phyloP scores from a whole-genome alignment of 345 rosid genomes.

The Camelina hispida region DNA sequence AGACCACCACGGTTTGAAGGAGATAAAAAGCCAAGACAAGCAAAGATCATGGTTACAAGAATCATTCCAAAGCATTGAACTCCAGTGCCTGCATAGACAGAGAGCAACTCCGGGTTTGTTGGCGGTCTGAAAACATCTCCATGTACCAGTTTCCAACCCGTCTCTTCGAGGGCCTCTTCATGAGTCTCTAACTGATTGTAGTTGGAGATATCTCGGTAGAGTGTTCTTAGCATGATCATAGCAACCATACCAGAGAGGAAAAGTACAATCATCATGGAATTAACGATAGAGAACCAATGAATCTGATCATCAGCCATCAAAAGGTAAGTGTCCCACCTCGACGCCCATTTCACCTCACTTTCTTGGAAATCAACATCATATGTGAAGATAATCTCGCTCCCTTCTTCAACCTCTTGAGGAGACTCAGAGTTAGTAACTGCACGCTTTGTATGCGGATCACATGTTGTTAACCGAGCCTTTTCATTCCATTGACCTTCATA shows the following conservation, averaged over 20 bases:
- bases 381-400: constrained; percentile 75
- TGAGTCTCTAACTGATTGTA: constrained; percentile 95
- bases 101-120: constrained; percentile 67
- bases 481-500: constrained; percentile 78
- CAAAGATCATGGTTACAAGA: constrained; percentile 89
- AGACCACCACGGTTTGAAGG: constrained; percentile 94
- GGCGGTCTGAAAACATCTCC: constrained; percentile 96
- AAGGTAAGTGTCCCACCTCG: constrained; percentile 95
- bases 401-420: constrained; percentile 86
- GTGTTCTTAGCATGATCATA: constrained; percentile 94
- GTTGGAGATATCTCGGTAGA: constrained; percentile 87
- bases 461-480: constrained; percentile 68
- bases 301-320: constrained; percentile 94
- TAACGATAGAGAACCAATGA: constrained; percentile 94
- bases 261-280: constrained; percentile 92
- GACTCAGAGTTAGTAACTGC: constrained; percentile 75
- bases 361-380: constrained; percentile 89
- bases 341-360: constrained; percentile 95
- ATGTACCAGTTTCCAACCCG: constrained; percentile 94
- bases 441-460: constrained; percentile 88
- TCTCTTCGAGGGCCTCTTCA: constrained; percentile 94
- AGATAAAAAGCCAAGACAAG: constrained; percentile 86
- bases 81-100: constrained; percentile 88
- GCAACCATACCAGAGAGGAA: constrained; percentile 99
- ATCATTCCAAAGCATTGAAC: constrained; percentile 91